These are phyloP conservation scores for Fusarium buxicola DNA, from an alignment of 2,329 filamentous ascomycete genomes.

Conservation along the genomic window DNA sequence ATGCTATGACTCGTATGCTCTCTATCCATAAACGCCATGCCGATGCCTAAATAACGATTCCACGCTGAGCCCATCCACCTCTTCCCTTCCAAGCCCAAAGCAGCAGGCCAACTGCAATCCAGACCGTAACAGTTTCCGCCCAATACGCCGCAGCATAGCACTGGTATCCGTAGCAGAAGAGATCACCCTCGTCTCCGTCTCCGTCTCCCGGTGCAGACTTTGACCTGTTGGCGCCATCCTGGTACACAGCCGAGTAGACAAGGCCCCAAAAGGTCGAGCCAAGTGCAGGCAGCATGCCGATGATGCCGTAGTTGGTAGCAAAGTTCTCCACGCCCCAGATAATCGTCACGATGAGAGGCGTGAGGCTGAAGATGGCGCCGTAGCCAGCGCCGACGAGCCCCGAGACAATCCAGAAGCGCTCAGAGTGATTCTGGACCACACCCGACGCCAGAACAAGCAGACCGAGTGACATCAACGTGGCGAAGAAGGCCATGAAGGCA, in stretches of 20 bases:
- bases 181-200: conserved; percentile 55
- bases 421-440: conserved; percentile 76
- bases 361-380: conserved; percentile 88
- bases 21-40: conserved; percentile 34
- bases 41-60: conserved; percentile 69
- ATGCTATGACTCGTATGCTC: conserved; percentile 17
- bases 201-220: conserved; percentile 45
- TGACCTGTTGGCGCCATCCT: conserved; percentile 68
- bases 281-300: conserved; percentile 89
- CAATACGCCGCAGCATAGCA: conserved; percentile 89
- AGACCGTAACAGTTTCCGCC: conserved; percentile 85
- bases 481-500: conserved; percentile 80
- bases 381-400: conserved; percentile 90
- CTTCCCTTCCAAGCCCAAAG: conserved; percentile 84
- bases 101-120: conserved; percentile 79
- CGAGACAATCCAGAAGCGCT: conserved; percentile 88
- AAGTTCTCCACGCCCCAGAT: conserved; percentile 99
- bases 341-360: conserved; percentile 93
- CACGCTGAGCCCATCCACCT: conserved; percentile 79
- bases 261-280: conserved; percentile 92
- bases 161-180: conserved; percentile 81
- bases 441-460: conserved; percentile 84
- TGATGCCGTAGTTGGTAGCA: conserved; percentile 96
- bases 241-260: conserved; percentile 86
- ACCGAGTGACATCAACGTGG: conserved; percentile 78